Base-by-base conservation (phyloP, 495 filamentous ascomycete species). In the Pseudevernia furfuracea region DNA sequence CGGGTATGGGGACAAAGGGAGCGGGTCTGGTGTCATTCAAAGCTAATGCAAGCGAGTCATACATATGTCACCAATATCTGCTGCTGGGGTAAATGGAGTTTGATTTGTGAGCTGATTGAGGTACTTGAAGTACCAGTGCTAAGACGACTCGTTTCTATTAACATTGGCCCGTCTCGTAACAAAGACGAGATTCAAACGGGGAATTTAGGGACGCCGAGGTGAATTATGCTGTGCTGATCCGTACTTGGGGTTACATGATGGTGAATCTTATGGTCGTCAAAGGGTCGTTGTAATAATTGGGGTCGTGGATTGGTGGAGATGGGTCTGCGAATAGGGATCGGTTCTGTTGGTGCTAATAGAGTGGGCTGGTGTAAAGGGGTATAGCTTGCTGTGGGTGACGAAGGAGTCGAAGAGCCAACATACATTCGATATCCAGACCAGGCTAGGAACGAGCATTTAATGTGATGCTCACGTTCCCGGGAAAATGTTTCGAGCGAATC, bases 171-270 rank as follows among this genome's bases (percentile, higher is more conserved):
- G 11, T 44, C 53, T 58, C 53, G 53, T 58, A 17, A 25, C 36
- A n/a, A 23, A 34, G 61, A 63, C 34, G 30, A 38, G 39, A 63
- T 41, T 36, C 38, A 63, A 21, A 53, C 32, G n/a, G 61, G 41
- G 41, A 44, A 60, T 34, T 34, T 44, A 57, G 57, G 48, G 55
- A 59, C 37, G 62, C 56, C 56, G 38, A 58, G 37, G 62, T 46
- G 37, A 59, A 59, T 59, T 53, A 60, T 49, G 57, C 56, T 67
- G 58, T 61, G 67, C 60, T 66, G 57, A 43, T 63, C 59, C 58
- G 52, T 61, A 43, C 43, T 60, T 58, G 62, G 67, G 67, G 62
- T 61, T 69, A 71, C 69, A 71, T 71, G 69, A 71, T 66, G 65
- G 69, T 69, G 69, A 63, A 69, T 71, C 69, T 65, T 66, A 39